Conservation (phyloP, 257 asterid species). For the Thymus quinquecostatus region DNA sequence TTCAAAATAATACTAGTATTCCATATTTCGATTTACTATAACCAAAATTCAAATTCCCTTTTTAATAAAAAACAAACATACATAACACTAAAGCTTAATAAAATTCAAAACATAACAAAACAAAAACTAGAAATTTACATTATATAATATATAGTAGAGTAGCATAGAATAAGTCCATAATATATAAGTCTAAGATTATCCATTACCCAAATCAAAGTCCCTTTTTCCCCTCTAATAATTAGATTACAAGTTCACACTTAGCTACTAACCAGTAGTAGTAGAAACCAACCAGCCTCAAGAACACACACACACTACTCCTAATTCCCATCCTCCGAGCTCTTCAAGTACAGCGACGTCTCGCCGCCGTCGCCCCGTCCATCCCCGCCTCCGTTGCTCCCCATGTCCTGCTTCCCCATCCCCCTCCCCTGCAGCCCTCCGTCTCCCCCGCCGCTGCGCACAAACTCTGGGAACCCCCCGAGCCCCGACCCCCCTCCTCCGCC, state of each 20-base stretch:
- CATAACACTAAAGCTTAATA: too few relatives aligned
- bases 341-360: conserved; percentile 61
- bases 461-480: conserved; percentile 61
- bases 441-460: conserved; percentile 36
- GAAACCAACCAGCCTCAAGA: not conserved
- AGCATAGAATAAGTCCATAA: too few relatives aligned
- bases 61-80: too few relatives aligned
- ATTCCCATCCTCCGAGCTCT: conserved; percentile 61
- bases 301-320: conserved; percentile 25
- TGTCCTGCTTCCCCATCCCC: conserved; percentile 56
- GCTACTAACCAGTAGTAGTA: not conserved
- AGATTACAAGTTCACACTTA: conserved; percentile 22
- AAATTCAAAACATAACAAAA: not conserved
- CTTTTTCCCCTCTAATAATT: too few relatives aligned
- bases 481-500: conserved; percentile 36
- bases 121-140: not conserved
- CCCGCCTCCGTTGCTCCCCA: conserved; percentile 50
- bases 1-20: too few relatives aligned
- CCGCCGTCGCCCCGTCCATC: conserved; percentile 50
- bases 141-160: not conserved
- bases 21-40: too few relatives aligned
- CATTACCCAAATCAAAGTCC: too few relatives aligned
- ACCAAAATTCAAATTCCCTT: too few relatives aligned
- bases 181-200: too few relatives aligned
- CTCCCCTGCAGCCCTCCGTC: conserved; percentile 28